Evolutionary conservation across 1,284 basidiomycete species (phyloP), one percentile per base, ranked within the genome.

Genomic region (Ustilago cynodontis): DNA sequence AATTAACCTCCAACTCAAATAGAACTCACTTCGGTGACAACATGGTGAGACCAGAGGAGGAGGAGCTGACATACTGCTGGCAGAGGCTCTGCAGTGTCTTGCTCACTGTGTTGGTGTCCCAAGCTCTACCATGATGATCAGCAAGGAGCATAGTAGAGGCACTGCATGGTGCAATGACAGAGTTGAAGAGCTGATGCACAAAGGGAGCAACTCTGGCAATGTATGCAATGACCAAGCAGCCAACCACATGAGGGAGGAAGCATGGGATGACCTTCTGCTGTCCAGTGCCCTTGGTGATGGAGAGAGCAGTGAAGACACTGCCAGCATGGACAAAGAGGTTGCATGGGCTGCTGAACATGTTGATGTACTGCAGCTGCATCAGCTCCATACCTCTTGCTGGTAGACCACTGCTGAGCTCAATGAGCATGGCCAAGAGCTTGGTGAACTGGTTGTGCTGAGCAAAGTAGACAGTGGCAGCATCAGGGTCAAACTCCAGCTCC

Each of bases 361-460:
- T 51, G 50, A 26, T n/a, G 50, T 51, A 26, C 50, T 51, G 50
- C 50, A 51, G 28, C 50, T 51, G 50, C 28, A 51, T 13, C 50
- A 51, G 50, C 50, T 51, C 50, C 29, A 26, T 29, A n/a, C 50
- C 50, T 51, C 50, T 51, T 29, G 50, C 50, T 26, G 50, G 50
- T 26, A 51, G 28, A 11, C 50, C 28, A 31, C 50, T n/a, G 28
- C 26, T 31, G 28, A 51, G 50, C 50, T 51, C 50, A 51, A 51
- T 51, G 50, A 51, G 50, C 26, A 51, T 26, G 2, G 50, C 28
- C 9, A 51, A n/a, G 13, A 51, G 28, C 50, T 51, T 51, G 50
- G 50, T 51, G 50, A 29, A 51, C 50, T 51, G 22, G n/a, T 51
- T n/a, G 28, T 51, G 50, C 16, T 16, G 8, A n/a, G 14, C 26